These are phyloP conservation scores for Alternaria sp. DNA, from an alignment of 2,329 filamentous ascomycete genomes.

Conservation along the genomic window DNA sequence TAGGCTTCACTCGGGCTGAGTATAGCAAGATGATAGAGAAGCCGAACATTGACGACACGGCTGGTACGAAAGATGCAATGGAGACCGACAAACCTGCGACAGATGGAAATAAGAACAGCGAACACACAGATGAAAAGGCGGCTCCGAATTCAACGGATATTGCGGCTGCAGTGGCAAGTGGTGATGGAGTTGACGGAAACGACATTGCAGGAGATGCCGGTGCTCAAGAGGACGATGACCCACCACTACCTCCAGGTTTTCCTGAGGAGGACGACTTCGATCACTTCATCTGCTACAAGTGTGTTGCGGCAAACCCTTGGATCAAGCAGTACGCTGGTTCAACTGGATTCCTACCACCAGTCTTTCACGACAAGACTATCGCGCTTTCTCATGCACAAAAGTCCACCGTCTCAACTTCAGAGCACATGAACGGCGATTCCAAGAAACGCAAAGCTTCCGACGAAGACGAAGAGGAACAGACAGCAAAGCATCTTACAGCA, in stretches of 20 bases:
- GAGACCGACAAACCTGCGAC: conserved; percentile 14
- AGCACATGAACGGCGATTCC: conserved; percentile 32
- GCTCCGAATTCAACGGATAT: conserved; percentile 27
- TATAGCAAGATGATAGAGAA: conserved; percentile 60
- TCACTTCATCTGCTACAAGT: conserved; percentile 92
- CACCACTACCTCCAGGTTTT: conserved; percentile 83
- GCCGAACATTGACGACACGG: conserved; percentile 22
- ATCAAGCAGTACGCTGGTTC: conserved; percentile 87
- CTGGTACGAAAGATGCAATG: conserved; percentile 19
- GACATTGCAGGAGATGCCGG: conserved; percentile 60
- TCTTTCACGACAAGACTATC: conserved; percentile 61
- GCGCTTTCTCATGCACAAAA: conserved; percentile 23
- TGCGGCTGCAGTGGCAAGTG: conserved; percentile 27
- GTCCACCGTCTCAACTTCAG: conserved; percentile 15
- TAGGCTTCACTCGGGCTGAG: conserved; percentile 81
- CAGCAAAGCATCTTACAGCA: conserved; percentile 22
- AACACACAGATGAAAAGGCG: conserved; percentile 16
- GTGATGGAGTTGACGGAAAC: conserved; percentile 43
- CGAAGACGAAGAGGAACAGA: conserved; percentile 43
- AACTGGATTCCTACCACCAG: conserved; percentile 78
- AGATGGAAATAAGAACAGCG: conserved; percentile 15
- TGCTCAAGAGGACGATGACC: conserved; percentile 62
- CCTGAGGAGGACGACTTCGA: conserved; percentile 90
- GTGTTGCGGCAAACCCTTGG: conserved; percentile 87
- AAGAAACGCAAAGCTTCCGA: conserved; percentile 60